Conservation (phyloP, 805 yeast genomes). For the Pichia insulana region DNA sequence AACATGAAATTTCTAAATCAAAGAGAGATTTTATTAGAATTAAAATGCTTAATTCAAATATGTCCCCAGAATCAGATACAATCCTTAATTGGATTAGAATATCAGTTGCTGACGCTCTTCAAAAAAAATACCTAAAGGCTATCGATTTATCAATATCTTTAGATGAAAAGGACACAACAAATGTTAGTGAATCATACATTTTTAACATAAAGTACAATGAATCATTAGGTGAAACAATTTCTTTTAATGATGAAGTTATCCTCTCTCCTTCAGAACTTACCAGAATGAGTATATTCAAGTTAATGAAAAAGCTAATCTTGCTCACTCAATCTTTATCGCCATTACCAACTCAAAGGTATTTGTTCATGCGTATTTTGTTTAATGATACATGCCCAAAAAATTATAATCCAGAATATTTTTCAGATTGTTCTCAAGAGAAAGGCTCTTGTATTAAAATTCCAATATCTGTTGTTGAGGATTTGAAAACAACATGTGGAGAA, state of each 20-base stretch:
- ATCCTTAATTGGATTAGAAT: slow-evolving; percentile 47
- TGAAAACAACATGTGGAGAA: slow-evolving; percentile 20
- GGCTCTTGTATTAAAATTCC: slow-evolving; percentile 35
- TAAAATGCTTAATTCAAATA: slow-evolving; percentile 41
- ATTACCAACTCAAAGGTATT: slow-evolving; percentile 37
- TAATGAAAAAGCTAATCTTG: slow-evolving; percentile 43
- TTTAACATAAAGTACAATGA: slow-evolving; percentile 38
- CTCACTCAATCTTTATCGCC: slow-evolving; percentile 47
- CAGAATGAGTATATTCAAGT: slow-evolving; percentile 37
- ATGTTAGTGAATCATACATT: slow-evolving; percentile 41
- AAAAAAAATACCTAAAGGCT: slow-evolving; percentile 33
- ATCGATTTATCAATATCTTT: slow-evolving; percentile 38
- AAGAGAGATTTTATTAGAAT: slow-evolving; percentile 31
- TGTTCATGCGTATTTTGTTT: slow-evolving; percentile 41
- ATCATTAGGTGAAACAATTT: slow-evolving; percentile 10
- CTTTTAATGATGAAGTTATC: slow-evolving; percentile 9
- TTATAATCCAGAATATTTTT: slow-evolving; percentile 40
- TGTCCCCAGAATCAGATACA: slow-evolving; percentile 37
- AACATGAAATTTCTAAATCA: slow-evolving; percentile 16
- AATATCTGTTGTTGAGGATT: slow-evolving; percentile 12
- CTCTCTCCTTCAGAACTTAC: slow-evolving; percentile 25
- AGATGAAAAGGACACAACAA: slow-evolving; percentile 34
- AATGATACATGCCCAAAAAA: slow-evolving; percentile 38
- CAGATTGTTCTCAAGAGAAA: slow-evolving; percentile 25
- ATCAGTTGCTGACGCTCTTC: slow-evolving; percentile 39